Base-by-base conservation (phyloP, 1,284 basidiomycete genomes). In the Apiotrichum montevideense region DNA sequence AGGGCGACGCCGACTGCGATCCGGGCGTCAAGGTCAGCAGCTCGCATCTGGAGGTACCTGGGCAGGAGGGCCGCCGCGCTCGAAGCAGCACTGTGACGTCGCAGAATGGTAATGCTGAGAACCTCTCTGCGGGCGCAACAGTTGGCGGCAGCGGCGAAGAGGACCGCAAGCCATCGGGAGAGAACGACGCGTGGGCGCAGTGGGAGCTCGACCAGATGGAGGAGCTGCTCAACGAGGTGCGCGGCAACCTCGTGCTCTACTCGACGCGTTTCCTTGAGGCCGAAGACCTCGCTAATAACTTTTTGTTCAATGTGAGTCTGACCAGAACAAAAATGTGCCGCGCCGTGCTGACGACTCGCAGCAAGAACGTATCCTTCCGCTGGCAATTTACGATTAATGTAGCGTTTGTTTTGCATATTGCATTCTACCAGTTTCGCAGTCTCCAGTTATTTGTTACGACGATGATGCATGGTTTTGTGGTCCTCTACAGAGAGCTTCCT, bases 181-280 rank as follows among this genome's bases (percentile, higher is more conserved):
- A 84, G 2, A 75, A 81, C 11, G 85, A 87, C 55, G 84, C 88
- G 1, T 88, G 90, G 62, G 85, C 87, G 53, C 85, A 85, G 64
- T 85, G 85, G 81, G 91, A 95, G 68, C 76, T 84, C 60, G 87
- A 87, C 41, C 87, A 90, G 70, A 95, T 96, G 91, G 92, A 95
- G 75, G 81, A 80, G 52, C 72, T 91, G 41, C 72, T 97, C 58
- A 79, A 80, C 35, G 83, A 91, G 63, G 68, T 90, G 13, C 83
- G 86, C 63, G 93, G 93, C 0, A 88, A 93, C 74, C 79, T 97
- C 89, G 91, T 94, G 21, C 57, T 90, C 29, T 89, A 88, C 72
- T 85, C 91, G 0, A 88, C 81, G 32, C 83, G 85, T 4, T 93
- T 94, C 78, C 69, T 95, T 55, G 90, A 93, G 75, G 87, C 84